Conservation (phyloP, 2,329 filamentous ascomycete species). For the Fonsecaea monophora region DNA sequence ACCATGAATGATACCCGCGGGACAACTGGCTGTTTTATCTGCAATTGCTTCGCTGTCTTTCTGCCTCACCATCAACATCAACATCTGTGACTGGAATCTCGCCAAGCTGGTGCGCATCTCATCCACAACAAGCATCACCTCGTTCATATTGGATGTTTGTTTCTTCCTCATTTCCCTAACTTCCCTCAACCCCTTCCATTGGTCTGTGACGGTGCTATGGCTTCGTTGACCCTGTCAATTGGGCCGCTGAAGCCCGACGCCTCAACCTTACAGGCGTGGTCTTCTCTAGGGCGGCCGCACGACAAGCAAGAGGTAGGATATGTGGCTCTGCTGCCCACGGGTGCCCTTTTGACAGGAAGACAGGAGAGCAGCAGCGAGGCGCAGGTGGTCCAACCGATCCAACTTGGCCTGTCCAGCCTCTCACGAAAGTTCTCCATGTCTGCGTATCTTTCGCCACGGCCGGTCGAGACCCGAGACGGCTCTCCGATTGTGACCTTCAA, state of each 20-base stretch:
- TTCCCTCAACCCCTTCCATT: neutral
- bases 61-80: neutral
- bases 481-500: neutral
- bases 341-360: neutral
- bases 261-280: neutral
- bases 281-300: neutral
- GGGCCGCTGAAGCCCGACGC: neutral
- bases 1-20: conserved; percentile 4
- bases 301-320: neutral
- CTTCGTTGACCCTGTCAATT: neutral
- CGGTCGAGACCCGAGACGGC: neutral
- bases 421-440: conserved; percentile 2
- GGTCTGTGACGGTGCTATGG: neutral
- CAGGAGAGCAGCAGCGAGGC: neutral
- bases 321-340: neutral
- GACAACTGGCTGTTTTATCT: neutral
- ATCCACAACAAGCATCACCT: neutral
- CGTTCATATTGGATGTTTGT: neutral
- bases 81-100: neutral
- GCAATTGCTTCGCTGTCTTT: neutral
- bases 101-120: neutral
- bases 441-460: neutral
- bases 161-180: neutral
- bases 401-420: neutral
- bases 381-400: neutral